Evolutionary conservation across 805 yeast genomes (phyloP).

Genomic region (Sugiyamaella americana): DNA sequence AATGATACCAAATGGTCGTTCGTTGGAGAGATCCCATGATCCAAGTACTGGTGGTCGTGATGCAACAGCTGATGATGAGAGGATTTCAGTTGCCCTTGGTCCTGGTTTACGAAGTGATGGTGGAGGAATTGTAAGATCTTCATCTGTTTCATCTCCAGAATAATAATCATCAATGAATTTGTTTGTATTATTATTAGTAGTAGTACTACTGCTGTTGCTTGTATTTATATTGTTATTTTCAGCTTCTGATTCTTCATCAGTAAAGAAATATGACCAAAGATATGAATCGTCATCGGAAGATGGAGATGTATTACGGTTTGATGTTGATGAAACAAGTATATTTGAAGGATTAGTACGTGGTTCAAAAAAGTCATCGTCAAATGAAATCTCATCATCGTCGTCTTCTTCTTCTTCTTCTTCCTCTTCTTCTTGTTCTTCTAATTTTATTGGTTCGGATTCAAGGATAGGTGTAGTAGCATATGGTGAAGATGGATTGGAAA

Average conservation of each 20-base stretch:
- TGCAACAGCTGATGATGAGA: constrained; percentile 80
- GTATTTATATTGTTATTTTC: neutral
- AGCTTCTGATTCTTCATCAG: constrained; percentile 31
- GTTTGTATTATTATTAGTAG: constrained; percentile 13
- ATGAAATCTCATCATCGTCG: constrained; percentile 21
- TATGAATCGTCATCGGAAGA: constrained; percentile 62
- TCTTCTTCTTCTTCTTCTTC: constrained; percentile 28
- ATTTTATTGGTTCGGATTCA: constrained; percentile 23
- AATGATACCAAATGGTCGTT: constrained; percentile 84
- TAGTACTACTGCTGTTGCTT: neutral
- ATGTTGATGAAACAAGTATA: constrained; percentile 8
- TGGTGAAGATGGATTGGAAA: constrained; percentile 16
- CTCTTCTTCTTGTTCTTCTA: constrained; percentile 21
- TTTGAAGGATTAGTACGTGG: constrained; percentile 18
- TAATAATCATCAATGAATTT: constrained; percentile 16
- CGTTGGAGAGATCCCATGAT: constrained; percentile 75
- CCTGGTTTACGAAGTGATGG: constrained; percentile 59
- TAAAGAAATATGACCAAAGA: constrained; percentile 68
- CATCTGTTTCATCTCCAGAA: constrained; percentile 91
- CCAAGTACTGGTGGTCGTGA: constrained; percentile 90
- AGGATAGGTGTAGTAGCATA: constrained; percentile 20
- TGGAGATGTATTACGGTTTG: constrained; percentile 7
- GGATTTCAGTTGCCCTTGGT: constrained; percentile 80
- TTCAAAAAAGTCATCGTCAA: constrained; percentile 25
- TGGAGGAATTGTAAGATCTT: constrained; percentile 76